Evolutionary conservation across 2,329 filamentous ascomycete genomes (phyloP), one percentile per base, ranked within the genome.

Genomic region (Podosphaera leucotricha): DNA sequence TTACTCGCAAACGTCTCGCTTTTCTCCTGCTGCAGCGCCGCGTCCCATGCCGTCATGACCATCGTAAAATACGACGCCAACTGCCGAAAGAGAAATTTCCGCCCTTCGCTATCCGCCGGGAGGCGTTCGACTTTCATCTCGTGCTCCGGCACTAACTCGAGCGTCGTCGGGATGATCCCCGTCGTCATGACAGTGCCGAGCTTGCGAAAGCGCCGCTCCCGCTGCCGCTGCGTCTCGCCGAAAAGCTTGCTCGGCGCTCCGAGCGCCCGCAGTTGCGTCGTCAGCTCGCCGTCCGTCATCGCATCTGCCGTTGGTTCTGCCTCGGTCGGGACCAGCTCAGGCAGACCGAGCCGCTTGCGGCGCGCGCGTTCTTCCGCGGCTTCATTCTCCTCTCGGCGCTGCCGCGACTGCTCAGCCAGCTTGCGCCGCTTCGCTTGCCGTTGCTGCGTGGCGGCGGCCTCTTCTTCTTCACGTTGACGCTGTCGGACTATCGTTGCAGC

Each of bases 41-140:
- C 58, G 53, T 86, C 75, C 79, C 92, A 98, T 60, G 92, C 87
- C 38, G 69, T 72, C 46, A 98, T 66, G n/a, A 98, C 75, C 75
- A 98, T 84, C 44, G 82, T 92, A 64, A 98, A 95, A 65, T 94
- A 98, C 41, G 82, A 90, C 18, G 81, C 82, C 45, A 98, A 68
- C 61, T 98, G 87, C 10, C 87, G 71, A 64, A 80, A 87, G 36
- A 98, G 65, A 60, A 80, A 85, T 38, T 70, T 64, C 39, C 75
- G 72, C 0, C 66, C 80, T 36, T 76, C 72, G 18, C 64, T 64
- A 52, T 86, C 80, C 53, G 70, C 66, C 1, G 70, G 61, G 8
- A 82, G 63, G 38, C 65, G 66, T 15, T 68, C 66, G 20, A 95
- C 75, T 60, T 86, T 87, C 83, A 94, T 93, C 52, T 92, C 77